These are phyloP conservation scores for Vitis cinerea DNA, from an alignment of 164 flowering plant genomes.

Conservation along the genomic window DNA sequence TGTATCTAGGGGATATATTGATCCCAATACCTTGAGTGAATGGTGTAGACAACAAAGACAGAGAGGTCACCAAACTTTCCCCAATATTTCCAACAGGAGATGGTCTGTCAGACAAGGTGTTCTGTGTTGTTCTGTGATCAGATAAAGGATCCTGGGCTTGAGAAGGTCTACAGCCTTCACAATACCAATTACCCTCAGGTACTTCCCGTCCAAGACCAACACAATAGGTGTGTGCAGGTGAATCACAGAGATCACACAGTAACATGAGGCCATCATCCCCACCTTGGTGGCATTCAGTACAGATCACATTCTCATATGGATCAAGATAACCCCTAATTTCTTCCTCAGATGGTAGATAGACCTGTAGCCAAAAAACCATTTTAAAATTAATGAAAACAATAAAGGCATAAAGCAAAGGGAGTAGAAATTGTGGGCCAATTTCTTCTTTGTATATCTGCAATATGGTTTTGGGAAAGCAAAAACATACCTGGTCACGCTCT, in stretches of 20 bases:
- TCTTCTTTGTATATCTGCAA: background rate
- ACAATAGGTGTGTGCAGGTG: slow-evolving; percentile 98
- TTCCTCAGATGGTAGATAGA: slow-evolving; percentile 96
- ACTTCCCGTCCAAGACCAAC: slow-evolving; percentile 94
- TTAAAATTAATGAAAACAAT: background rate
- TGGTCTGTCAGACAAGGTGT: slow-evolving; percentile 24
- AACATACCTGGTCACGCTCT: slow-evolving; percentile 83
- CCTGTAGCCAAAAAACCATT: slow-evolving; percentile 41
- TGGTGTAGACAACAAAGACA: slow-evolving; percentile 41
- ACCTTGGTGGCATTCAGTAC: slow-evolving; percentile 87
- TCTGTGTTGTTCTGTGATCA: slow-evolving; percentile 33
- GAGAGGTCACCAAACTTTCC: slow-evolving; percentile 36
- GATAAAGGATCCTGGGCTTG: slow-evolving; percentile 35
- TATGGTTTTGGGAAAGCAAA: background rate
- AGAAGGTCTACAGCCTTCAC: slow-evolving; percentile 75
- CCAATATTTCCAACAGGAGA: slow-evolving; percentile 30
- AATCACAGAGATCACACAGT: slow-evolving; percentile 95
- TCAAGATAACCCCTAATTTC: slow-evolving; percentile 82
- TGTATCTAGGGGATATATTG: slow-evolving; percentile 50
- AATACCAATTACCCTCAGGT: slow-evolving; percentile 99
- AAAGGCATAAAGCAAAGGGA: background rate
- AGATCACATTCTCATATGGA: slow-evolving; percentile 86
- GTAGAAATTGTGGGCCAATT: background rate
- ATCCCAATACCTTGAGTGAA: slow-evolving; percentile 31
- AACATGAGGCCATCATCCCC: slow-evolving; percentile 96